Base-by-base conservation (phyloP, 2,329 filamentous ascomycete species). In the Epichloe coenophiala region DNA sequence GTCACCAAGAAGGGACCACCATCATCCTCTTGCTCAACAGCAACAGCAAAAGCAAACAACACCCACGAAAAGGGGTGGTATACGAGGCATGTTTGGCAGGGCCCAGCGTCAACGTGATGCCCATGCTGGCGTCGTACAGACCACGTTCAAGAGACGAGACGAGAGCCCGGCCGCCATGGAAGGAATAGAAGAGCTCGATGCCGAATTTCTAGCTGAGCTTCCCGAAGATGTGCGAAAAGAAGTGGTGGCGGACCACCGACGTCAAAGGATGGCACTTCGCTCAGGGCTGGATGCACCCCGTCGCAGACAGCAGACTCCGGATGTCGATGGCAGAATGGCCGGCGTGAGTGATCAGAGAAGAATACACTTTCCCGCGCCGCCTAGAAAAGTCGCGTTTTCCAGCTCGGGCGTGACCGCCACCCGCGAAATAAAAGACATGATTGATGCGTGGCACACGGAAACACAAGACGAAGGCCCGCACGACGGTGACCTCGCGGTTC, bases 191-290 rank as follows among this genome's bases (percentile, higher is more conserved):
- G 73, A 77, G 41, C 66, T 88, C 3, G 84, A 88, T 52, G 71
- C 78, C 0, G 81, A 83, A 0, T 90, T 96, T 60, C 79, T 97
- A 3, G 80, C 84, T 1, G 88, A 89, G 15, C 72, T 97, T 1
- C 91, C 91, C 0, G 82, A 86, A 56, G 87, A 95, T 45, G 77
- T 95, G 45, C 80, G 86, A 12, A 72, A 70, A 15, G 90, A 97
- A 65, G 75, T 97, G 6, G 66, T 95, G 2, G 81, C 80, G 19
- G 86, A 95, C 59, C 83, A 90, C 60, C 60, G 60, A 19, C 64
- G 65, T 4, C 64, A 75, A 11, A 78, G 74, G n/a, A 70, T 84
- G 19, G 78, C 80, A 11, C 76, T 80, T 38, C 73, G 68, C 17
- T 70, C 75, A 1, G 74, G 71, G 0, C 64, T 81, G n/a, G 70